phyloP scores from a whole-genome alignment of 1,284 basidiomycete genomes.

The Papiliotrema terrestris region DNA sequence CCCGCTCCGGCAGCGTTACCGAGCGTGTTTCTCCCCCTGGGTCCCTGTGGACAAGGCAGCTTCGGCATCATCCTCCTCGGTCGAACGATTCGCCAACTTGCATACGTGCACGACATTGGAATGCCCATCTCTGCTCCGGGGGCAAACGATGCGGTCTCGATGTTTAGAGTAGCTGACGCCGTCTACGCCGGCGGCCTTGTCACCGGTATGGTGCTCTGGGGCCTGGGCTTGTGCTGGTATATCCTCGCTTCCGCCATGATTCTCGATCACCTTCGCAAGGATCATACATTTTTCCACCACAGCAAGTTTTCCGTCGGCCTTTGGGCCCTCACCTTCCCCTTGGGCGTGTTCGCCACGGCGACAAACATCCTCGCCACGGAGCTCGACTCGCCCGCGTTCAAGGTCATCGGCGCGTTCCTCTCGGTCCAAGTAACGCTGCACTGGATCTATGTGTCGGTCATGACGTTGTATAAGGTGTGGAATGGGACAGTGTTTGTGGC shows the following conservation, averaged over 20 bases:
- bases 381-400: slow-evolving; percentile 57
- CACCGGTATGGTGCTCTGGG: slow-evolving; percentile 50
- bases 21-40: slow-evolving; percentile 59
- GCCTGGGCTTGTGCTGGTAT: slow-evolving; percentile 51
- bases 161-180: slow-evolving; percentile 41
- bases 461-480: slow-evolving; percentile 50
- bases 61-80: slow-evolving; percentile 59
- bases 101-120: slow-evolving; percentile 47
- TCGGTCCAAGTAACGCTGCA: slow-evolving; percentile 56
- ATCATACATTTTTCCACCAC: slow-evolving; percentile 17
- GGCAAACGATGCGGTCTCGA: slow-evolving; percentile 12
- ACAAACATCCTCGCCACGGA: slow-evolving; percentile 57
- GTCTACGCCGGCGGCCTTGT: slow-evolving; percentile 46
- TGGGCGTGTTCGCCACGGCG: slow-evolving; percentile 62
- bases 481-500: slow-evolving; percentile 54
- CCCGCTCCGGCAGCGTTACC: slow-evolving; percentile 55
- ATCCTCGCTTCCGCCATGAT: slow-evolving; percentile 41
- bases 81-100: slow-evolving; percentile 49
- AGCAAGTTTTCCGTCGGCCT: slow-evolving; percentile 35
- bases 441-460: slow-evolving; percentile 56
- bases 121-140: slow-evolving; percentile 40
- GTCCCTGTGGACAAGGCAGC: slow-evolving; percentile 60
- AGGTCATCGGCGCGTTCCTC: slow-evolving; percentile 57
- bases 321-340: slow-evolving; percentile 49
- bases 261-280: slow-evolving; percentile 18